Conservation (phyloP, 192 early-diverging fungal genomes). For the Mortierella hygrophila region DNA sequence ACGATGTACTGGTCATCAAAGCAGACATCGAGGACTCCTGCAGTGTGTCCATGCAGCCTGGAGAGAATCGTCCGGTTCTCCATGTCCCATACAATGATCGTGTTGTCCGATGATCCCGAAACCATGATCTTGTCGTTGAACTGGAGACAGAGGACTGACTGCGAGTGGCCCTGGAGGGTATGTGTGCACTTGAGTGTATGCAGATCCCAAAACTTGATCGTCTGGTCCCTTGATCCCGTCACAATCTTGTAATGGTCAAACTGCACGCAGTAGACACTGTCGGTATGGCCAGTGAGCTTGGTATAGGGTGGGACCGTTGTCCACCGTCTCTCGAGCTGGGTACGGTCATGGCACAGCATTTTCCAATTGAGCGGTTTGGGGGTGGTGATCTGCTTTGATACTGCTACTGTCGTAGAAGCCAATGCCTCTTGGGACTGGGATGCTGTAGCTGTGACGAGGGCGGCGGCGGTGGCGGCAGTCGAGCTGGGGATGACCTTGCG, state of each 20-base stretch:
- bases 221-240: slow-evolving; percentile 83
- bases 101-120: slow-evolving; percentile 89
- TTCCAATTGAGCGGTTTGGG: slow-evolving; percentile 71
- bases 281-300: slow-evolving; percentile 81
- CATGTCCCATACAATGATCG: slow-evolving; percentile 90
- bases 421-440: not conserved
- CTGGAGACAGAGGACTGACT: slow-evolving; percentile 84
- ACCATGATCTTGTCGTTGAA: slow-evolving; percentile 81
- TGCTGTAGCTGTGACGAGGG: slow-evolving; percentile 7
- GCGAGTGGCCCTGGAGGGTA: slow-evolving; percentile 75
- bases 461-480: slow-evolving; percentile 31
- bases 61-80: slow-evolving; percentile 52
- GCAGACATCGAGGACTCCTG: slow-evolving; percentile 89
- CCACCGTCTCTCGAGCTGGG: slow-evolving; percentile 73
- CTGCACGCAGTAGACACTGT: slow-evolving; percentile 94
- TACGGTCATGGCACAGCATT: slow-evolving; percentile 76
- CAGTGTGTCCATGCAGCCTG: slow-evolving; percentile 79
- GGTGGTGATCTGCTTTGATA: not conserved
- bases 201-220: slow-evolving; percentile 89
- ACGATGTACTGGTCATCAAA: slow-evolving; percentile 82
- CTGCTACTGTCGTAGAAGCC: not conserved
- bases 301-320: slow-evolving; percentile 56
- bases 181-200: slow-evolving; percentile 65
- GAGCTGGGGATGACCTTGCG: not conserved
- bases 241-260: slow-evolving; percentile 80